Evolutionary conservation across 2,329 filamentous ascomycete genomes (phyloP), one percentile per base, ranked within the genome.

Genomic region (Cercospora berteroae): DNA sequence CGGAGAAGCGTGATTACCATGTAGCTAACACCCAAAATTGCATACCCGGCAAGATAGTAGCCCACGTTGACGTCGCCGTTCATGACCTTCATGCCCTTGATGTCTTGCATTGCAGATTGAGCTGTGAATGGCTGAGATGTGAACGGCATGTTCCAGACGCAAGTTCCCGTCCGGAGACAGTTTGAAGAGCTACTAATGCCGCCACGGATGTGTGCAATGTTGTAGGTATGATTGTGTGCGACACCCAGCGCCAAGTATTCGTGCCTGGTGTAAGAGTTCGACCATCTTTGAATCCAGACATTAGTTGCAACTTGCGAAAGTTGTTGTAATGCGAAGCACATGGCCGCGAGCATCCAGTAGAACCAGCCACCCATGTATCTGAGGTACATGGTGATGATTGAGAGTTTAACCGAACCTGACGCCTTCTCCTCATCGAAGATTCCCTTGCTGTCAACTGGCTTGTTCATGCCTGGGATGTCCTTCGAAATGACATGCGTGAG

Each of bases 211-310:
- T 83, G 77, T 65, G 83, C 80, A 71, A 85, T 66, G 52, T 80
- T 75, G 71, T 78, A 70, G 77, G 65, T 63, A 44, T 64, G 62
- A 25, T 68, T 64, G 44, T 36, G 58, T 4, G 61, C 48, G 16
- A 39, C 39, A 9, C 57, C 67, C 18, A 70, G 68, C 6, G 75
- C 71, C 62, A 77, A 74, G 5, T 73, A 74, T 84, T 84, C 67
- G 75, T 81, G 65, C 85, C 85, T 76, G 27, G 72, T 71, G 77
- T 98, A 98, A 68, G 95, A 90, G 77, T 97, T 96, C 16, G 94
- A 91, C 95, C 95, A 99, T 77, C 94, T 85, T 73, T 92, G 88
- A 74, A 99, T 96, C 95, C 95, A 99, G 60, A 97, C 81, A 74
- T 95, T 97, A 39, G 93, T 96, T 0, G 90, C 92, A 2, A 98